Percentiles rank a stretch among this genome's conserved stretches.
These are phyloP conservation scores for Misopates orontium DNA, from an alignment of 257 asterid genomes.

Conservation along the genomic window DNA sequence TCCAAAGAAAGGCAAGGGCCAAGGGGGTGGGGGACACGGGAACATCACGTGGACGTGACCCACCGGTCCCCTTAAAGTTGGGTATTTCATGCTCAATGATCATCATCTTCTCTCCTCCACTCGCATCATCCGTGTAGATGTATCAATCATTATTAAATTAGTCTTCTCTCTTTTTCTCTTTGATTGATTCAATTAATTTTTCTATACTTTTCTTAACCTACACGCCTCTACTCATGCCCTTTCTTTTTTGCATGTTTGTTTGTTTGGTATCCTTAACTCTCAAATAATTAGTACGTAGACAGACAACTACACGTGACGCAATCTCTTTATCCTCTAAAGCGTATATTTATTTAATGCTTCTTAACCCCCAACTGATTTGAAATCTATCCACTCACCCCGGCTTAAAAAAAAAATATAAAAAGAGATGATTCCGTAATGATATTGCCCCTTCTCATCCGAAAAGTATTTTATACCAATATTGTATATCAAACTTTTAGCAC, in stretches of 20 bases:
- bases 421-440: too few relatives aligned
- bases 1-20: too few relatives aligned
- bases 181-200: too few relatives aligned
- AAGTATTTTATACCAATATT: too few relatives aligned
- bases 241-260: background rate
- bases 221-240: constrained; percentile 29
- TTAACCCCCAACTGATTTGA: too few relatives aligned
- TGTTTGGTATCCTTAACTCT: constrained; percentile 8
- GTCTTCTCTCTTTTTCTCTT: background rate
- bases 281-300: background rate
- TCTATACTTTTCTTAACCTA: constrained; percentile 16
- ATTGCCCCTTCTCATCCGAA: too few relatives aligned
- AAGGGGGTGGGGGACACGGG: constrained; percentile 22
- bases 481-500: background rate
- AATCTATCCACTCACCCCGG: too few relatives aligned
- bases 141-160: too few relatives aligned
- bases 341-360: too few relatives aligned
- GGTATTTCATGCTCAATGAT: constrained; percentile 32
- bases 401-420: too few relatives aligned
- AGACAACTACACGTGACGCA: constrained; percentile 47
- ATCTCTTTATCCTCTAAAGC: background rate
- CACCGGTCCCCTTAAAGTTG: constrained; percentile 45
- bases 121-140: too few relatives aligned
- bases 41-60: constrained; percentile 58
- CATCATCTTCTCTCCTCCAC: background rate